A percentile compares a stretch with the other conserved stretches of the same genome.
Conservation (phyloP, 2,329 filamentous ascomycete species). For the Aspergillus udagawae region DNA sequence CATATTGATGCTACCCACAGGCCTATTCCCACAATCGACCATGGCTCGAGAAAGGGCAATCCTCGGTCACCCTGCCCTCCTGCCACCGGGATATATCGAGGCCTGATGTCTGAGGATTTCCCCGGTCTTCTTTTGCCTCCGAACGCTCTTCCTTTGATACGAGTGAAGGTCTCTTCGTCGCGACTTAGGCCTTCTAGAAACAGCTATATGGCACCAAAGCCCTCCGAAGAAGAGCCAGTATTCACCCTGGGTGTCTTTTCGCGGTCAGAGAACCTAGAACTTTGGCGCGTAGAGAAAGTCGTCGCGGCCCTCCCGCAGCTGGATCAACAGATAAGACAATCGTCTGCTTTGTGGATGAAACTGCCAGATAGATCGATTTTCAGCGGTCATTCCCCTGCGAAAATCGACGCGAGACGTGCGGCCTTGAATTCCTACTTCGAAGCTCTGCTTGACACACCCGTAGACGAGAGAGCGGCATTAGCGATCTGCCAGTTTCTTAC, state of each 20-base stretch:
- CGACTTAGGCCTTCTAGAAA: slow-evolving; percentile 88
- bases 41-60: slow-evolving; percentile 32
- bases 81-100: slow-evolving; percentile 61
- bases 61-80: slow-evolving; percentile 24
- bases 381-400: slow-evolving; percentile 86
- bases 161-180: slow-evolving; percentile 85
- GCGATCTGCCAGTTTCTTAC: slow-evolving; percentile 86
- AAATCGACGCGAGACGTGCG: slow-evolving; percentile 78
- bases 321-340: slow-evolving; percentile 74
- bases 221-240: slow-evolving; percentile 85
- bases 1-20: slow-evolving; percentile 12
- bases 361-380: slow-evolving; percentile 85
- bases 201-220: slow-evolving; percentile 74
- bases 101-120: slow-evolving; percentile 79
- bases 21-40: slow-evolving; percentile 35
- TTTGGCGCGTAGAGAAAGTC: slow-evolving; percentile 95
- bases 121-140: slow-evolving; percentile 81
- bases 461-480: slow-evolving; percentile 71
- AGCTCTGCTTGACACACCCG: slow-evolving; percentile 73
- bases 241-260: slow-evolving; percentile 86
- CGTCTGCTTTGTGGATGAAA: slow-evolving; percentile 66
- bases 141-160: slow-evolving; percentile 80
- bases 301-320: slow-evolving; percentile 74
- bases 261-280: slow-evolving; percentile 59
- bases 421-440: slow-evolving; percentile 85